Percentiles rank a stretch among this genome's conserved stretches.
phyloP scores from a whole-genome alignment of 345 rosid species.

The Salix dunnii region DNA sequence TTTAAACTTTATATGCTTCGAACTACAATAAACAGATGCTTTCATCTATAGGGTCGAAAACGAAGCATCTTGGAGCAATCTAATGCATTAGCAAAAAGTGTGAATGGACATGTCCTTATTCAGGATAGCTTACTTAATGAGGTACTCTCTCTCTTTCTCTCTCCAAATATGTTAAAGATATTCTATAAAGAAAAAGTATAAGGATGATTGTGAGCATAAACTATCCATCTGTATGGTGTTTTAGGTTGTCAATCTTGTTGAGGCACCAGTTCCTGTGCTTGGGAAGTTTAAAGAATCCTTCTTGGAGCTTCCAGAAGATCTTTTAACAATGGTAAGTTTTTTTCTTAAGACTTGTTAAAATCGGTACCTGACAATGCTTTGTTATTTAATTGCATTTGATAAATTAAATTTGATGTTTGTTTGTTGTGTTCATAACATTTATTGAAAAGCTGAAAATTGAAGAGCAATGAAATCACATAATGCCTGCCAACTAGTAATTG shows the following conservation, averaged over 20 bases:
- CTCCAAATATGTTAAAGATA: conserved; percentile 12
- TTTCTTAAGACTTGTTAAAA: background rate
- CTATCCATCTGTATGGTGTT: conserved; percentile 12
- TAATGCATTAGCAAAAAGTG: conserved; percentile 56
- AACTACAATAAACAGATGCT: conserved; percentile 4
- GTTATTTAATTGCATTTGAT: background rate
- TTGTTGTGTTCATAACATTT: background rate
- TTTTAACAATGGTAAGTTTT: conserved; percentile 68
- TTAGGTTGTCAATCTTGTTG: conserved; percentile 95
- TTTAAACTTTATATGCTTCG: conserved; percentile 1
- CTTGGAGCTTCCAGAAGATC: conserved; percentile 87
- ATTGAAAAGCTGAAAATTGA: background rate
- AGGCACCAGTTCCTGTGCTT: conserved; percentile 81
- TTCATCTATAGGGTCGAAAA: conserved; percentile 56
- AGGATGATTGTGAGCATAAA: background rate
- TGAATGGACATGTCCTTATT: conserved; percentile 54
- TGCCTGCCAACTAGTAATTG: background rate
- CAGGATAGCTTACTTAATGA: conserved; percentile 68
- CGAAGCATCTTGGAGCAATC: conserved; percentile 59
- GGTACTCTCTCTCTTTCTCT: conserved; percentile 40
- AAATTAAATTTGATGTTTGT: background rate
- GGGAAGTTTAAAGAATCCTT: conserved; percentile 83
- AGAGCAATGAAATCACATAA: background rate
- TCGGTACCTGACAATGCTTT: background rate
- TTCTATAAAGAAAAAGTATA: background rate